Conservation (phyloP, 2,329 filamentous ascomycete genomes). For the Cytospora piceicola region DNA sequence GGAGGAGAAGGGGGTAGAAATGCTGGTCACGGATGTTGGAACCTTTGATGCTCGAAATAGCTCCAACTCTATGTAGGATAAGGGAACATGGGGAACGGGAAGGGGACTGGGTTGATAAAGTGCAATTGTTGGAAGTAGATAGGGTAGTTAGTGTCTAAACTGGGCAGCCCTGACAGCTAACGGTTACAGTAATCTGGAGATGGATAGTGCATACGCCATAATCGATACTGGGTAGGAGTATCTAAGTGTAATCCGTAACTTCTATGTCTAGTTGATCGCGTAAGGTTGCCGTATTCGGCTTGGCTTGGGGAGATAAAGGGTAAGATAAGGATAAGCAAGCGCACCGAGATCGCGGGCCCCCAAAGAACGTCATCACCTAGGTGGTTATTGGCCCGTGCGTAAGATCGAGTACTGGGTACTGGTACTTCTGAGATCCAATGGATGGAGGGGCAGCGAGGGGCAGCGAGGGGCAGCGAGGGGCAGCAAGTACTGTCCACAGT, state of each 20-base stretch:
- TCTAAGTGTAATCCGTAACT: neutral
- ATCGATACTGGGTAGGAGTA: neutral
- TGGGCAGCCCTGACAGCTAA: neutral
- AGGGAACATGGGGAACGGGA: neutral
- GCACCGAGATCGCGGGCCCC: neutral
- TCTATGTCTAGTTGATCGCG: neutral
- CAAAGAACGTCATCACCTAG: neutral
- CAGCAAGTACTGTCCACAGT: neutral
- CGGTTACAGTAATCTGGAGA: neutral
- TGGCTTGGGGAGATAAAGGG: neutral
- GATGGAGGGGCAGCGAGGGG: neutral
- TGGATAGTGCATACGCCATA: no score
- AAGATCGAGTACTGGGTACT: neutral
- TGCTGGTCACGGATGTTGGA: neutral
- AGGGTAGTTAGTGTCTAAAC: neutral
- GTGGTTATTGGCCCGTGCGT: neutral
- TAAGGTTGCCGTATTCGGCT: constrained; percentile 1
- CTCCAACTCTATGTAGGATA: neutral
- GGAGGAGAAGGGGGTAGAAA: no score
- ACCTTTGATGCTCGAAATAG: neutral
- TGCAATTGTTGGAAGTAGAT: neutral
- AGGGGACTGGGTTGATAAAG: neutral
- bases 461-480: neutral
- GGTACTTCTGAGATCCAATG: neutral
- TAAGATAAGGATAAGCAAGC: neutral